Evolutionary conservation across 2,329 filamentous ascomycete genomes (phyloP), one percentile per base, ranked within the genome.

Genomic region (Colletotrichum trifolii): DNA sequence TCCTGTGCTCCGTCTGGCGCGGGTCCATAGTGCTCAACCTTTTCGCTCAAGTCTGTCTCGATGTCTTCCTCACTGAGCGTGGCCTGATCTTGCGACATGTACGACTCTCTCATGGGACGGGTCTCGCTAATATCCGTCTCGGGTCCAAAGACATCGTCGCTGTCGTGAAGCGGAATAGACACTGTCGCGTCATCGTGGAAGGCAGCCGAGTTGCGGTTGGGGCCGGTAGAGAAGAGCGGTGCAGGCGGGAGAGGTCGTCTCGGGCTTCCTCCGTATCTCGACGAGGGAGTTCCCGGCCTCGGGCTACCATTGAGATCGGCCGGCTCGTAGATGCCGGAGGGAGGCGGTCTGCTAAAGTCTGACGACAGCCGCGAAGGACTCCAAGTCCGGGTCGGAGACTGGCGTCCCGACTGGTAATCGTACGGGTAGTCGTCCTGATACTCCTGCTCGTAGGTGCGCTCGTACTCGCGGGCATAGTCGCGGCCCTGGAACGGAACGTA

Each of bases 221-320:
- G 67, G 75, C 81, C 82, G 8, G 79, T 83, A 2, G 91, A 87
- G 73, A 97, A 98, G 8, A 97, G 82, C 4, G 96, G 96, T 36
- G 94, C 93, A 0, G 94, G 93, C 3, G 96, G 96, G 38, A 98
- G 83, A 4, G 95, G 95, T 60, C 95, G 87, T 70, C 93, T 88
- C 10, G 94, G 93, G 73, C 93, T 96, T 4, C 94, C 92, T 17
- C 94, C 92, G 75, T 98, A 97, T 75, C 89, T 86, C 2, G 93
- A 95, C 1, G 94, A 94, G 2, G 95, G 94, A 0, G 95, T 97
- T 6, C 95, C 95, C 2, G 96, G 95, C 64, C 96, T 83, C 7
- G 96, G 94, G 67, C 88, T 94, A 53, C 96, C 96, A 73, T 98
- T 95, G 64, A 98, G 79, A 71, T 97, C 94, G 25, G 90, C 85